phyloP scores from a whole-genome alignment of 805 yeast species.

The Wickerhamiella sergipiensis region DNA sequence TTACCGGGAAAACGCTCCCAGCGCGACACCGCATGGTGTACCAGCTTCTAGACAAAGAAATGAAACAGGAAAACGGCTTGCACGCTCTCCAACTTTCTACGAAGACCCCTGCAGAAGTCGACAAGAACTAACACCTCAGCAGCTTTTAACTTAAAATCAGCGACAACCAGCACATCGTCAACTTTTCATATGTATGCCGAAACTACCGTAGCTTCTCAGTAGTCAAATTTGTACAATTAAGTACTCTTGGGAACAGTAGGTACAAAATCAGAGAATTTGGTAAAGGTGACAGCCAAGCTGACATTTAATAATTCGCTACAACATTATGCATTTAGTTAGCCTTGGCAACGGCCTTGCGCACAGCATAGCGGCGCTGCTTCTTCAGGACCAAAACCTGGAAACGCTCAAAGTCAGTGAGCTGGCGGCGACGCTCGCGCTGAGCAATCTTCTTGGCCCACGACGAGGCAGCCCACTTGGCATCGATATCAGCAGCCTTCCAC shows the following conservation, averaged over 20 bases:
- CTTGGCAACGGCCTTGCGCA: conserved; percentile 93
- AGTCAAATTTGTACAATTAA: too few relatives aligned
- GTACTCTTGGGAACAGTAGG: too few relatives aligned
- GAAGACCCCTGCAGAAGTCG: conserved; percentile 51
- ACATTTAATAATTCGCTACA: not conserved
- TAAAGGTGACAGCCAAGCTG: not conserved
- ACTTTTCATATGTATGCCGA: too few relatives aligned
- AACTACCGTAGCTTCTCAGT: too few relatives aligned
- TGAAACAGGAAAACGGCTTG: conserved; percentile 47
- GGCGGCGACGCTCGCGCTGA: conserved; percentile 83
- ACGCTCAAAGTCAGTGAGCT: conserved; percentile 95
- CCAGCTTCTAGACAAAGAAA: conserved; percentile 53
- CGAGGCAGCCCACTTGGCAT: conserved; percentile 81
- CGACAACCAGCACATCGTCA: too few relatives aligned
- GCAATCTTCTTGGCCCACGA: conserved; percentile 98
- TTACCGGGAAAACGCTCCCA: conserved; percentile 52
- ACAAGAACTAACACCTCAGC: too few relatives aligned
- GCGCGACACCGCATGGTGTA: conserved; percentile 69
- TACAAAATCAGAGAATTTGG: too few relatives aligned
- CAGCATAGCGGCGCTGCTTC: conserved; percentile 94
- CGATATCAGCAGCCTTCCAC: conserved; percentile 83
- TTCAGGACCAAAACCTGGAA: conserved; percentile 96
- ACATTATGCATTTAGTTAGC: conserved; percentile 30
- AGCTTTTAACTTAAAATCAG: too few relatives aligned
- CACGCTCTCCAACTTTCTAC: conserved; percentile 84